A percentile compares a stretch with the other conserved stretches of the same genome.
Conservation (phyloP, 805 yeast species). For the Candida koratica region DNA sequence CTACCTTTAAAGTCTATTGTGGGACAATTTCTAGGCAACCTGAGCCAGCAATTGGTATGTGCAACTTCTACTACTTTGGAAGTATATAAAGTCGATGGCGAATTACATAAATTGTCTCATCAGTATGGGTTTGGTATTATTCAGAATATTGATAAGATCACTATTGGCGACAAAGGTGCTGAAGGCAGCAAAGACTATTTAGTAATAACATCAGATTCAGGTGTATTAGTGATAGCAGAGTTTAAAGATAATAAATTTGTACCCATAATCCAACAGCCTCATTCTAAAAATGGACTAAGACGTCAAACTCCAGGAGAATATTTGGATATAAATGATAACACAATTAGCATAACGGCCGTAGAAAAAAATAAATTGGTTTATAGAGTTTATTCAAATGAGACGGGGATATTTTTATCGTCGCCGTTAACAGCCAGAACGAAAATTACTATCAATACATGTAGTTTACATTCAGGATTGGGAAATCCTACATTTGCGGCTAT, state of each 20-base stretch:
- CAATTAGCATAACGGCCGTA: slow-evolving; percentile 64
- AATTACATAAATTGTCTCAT: slow-evolving; percentile 38
- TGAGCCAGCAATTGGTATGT: slow-evolving; percentile 59
- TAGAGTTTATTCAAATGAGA: slow-evolving; percentile 48
- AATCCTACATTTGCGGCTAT: slow-evolving; percentile 83
- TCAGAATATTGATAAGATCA: slow-evolving; percentile 47
- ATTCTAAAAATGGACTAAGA: slow-evolving; percentile 69
- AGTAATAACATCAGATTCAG: slow-evolving; percentile 77
- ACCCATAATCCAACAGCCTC: slow-evolving; percentile 58
- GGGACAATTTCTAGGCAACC: slow-evolving; percentile 61
- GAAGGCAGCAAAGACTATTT: slow-evolving; percentile 56
- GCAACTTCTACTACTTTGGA: slow-evolving; percentile 55
- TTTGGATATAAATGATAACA: slow-evolving; percentile 68
- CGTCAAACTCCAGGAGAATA: slow-evolving; percentile 73
- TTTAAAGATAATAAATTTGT: slow-evolving; percentile 41
- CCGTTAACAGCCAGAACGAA: slow-evolving; percentile 68
- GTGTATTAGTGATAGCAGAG: slow-evolving; percentile 56
- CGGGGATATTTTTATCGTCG: slow-evolving; percentile 54
- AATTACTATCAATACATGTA: slow-evolving; percentile 51
- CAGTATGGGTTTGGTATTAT: slow-evolving; percentile 58
- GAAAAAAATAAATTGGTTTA: slow-evolving; percentile 74
- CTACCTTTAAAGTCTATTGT: slow-evolving; percentile 52
- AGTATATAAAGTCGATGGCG: slow-evolving; percentile 53
- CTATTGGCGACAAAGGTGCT: slow-evolving; percentile 30
- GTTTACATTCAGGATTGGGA: slow-evolving; percentile 72